These are phyloP conservation scores for Diphasiastrum complanatum DNA, from an alignment of 83 land plant genomes.

Conservation along the genomic window DNA sequence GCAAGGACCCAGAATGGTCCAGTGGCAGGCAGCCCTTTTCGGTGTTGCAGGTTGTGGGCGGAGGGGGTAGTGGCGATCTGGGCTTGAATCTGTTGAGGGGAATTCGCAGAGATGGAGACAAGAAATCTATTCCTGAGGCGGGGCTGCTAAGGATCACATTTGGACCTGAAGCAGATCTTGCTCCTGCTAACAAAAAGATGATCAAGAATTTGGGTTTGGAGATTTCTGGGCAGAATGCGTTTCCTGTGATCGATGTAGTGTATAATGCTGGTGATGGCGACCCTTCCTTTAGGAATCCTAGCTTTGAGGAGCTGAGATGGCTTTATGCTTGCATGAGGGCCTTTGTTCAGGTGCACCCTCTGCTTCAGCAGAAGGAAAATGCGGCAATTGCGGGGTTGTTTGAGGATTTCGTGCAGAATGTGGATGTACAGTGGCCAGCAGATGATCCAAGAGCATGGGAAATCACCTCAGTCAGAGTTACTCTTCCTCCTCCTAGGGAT, in stretches of 20 bases:
- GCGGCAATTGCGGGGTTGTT: conserved; percentile 22
- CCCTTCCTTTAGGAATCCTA: conserved; percentile 39
- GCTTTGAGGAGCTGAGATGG: conserved; percentile 53
- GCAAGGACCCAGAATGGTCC: conserved; percentile 62
- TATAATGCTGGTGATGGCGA: conserved; percentile 25
- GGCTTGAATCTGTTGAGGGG: conserved; percentile 32
- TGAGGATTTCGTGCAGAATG: conserved; percentile 45
- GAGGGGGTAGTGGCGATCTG: conserved; percentile 42
- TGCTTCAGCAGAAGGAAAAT: conserved; percentile 30
- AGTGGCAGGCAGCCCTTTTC: conserved; percentile 43
- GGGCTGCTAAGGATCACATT: conserved; percentile 48
- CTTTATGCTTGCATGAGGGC: conserved; percentile 54
- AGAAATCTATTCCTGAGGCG: conserved; percentile 31
- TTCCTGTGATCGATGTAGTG: conserved; percentile 54
- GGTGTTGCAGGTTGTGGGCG: conserved; percentile 51
- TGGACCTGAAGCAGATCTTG: conserved; percentile 37
- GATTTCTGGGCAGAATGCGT: conserved; percentile 37
- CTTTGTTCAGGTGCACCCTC: conserved; percentile 42
- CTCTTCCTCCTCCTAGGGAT: conserved; percentile 45
- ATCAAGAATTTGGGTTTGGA: conserved; percentile 46
- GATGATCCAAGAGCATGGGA: conserved; percentile 47
- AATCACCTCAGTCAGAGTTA: conserved; percentile 43
- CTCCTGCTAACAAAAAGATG: conserved; percentile 44
- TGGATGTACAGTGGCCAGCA: conserved; percentile 65
- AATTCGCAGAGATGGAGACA: conserved; percentile 20